These are phyloP conservation scores for Fraxinus greggii DNA, from an alignment of 305 asterid genomes.

Conservation along the genomic window DNA sequence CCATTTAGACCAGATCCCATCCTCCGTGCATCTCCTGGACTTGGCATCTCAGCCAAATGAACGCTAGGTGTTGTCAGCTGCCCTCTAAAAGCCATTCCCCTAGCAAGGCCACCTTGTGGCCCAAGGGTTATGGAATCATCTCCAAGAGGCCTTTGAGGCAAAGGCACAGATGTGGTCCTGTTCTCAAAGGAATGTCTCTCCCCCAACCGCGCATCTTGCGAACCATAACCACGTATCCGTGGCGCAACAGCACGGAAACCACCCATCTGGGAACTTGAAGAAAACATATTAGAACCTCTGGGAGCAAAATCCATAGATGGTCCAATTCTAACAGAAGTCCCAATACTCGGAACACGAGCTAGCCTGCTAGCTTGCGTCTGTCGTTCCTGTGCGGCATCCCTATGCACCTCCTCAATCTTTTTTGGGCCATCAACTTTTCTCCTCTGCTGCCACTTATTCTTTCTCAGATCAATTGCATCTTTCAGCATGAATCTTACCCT, in stretches of 20 bases:
- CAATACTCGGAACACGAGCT: slow-evolving; percentile 45
- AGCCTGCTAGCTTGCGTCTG: slow-evolving; percentile 45
- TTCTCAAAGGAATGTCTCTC: slow-evolving; percentile 40
- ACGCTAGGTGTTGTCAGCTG: slow-evolving; percentile 47
- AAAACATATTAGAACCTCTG: slow-evolving; percentile 31
- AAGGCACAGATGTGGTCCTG: slow-evolving; percentile 38
- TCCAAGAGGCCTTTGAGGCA: slow-evolving; percentile 41
- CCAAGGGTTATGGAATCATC: slow-evolving; percentile 71
- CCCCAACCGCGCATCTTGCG: slow-evolving; percentile 40
- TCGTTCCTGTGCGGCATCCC: slow-evolving; percentile 60
- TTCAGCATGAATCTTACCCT: slow-evolving; percentile 51
- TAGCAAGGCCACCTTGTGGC: slow-evolving; percentile 95
- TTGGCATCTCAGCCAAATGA: slow-evolving; percentile 38
- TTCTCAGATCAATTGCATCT: slow-evolving; percentile 54
- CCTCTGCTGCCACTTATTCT: slow-evolving; percentile 57
- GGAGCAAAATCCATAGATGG: slow-evolving; percentile 44
- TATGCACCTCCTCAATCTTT: slow-evolving; percentile 54
- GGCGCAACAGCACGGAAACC: slow-evolving; percentile 34
- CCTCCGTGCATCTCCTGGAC: slow-evolving; percentile 54
- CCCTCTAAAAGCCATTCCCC: slow-evolving; percentile 88
- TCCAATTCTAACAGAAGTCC: slow-evolving; percentile 41
- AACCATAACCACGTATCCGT: slow-evolving; percentile 44
- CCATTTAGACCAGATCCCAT: slow-evolving; percentile 62
- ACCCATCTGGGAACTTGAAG: slow-evolving; percentile 42
- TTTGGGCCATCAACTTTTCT: slow-evolving; percentile 58